These are phyloP conservation scores for Fermentozyma sake DNA, from an alignment of 1,139 yeast species.

Conservation along the genomic window DNA sequence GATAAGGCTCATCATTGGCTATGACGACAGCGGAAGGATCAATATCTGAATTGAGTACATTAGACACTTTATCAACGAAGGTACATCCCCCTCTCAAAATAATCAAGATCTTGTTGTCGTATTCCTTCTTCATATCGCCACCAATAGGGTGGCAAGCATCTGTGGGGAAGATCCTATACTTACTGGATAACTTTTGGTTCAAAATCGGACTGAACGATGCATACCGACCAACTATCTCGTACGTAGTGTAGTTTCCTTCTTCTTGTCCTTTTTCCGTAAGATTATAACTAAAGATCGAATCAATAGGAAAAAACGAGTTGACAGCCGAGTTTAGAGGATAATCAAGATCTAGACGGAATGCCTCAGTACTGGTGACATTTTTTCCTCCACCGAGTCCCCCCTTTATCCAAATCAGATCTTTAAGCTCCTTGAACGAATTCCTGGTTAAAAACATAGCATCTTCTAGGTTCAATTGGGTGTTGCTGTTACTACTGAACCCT, in stretches of 20 bases:
- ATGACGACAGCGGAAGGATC: constrained; percentile 32
- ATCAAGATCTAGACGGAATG: constrained; percentile 23
- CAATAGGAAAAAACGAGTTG: constrained; percentile 42
- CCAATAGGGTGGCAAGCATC: constrained; percentile 24
- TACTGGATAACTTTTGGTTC: constrained; percentile 18
- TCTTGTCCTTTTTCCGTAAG: constrained; percentile 11
- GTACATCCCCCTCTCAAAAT: constrained; percentile 42
- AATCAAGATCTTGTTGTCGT: constrained; percentile 24
- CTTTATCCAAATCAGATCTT: no score
- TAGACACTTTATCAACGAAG: constrained; percentile 35
- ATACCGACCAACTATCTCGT: constrained; percentile 32
- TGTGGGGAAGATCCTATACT: constrained; percentile 23
- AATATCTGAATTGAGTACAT: constrained; percentile 25
- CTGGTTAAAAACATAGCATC: constrained; percentile 26
- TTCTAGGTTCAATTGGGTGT: constrained; percentile 15
- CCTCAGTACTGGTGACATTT: no score
- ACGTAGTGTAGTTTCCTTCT: constrained; percentile 13
- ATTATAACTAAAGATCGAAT: constrained; percentile 30
- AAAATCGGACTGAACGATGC: constrained; percentile 42
- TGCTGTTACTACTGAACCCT: constrained; percentile 3
- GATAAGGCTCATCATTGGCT: constrained; percentile 39
- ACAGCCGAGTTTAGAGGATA: constrained; percentile 35
- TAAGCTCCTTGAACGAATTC: constrained; percentile 23
- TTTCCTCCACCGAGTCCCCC: no score
- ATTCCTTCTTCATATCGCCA: constrained; percentile 9